Base-by-base conservation (phyloP, 768 basidiomycete species). In the Albatrellus ellisii region DNA sequence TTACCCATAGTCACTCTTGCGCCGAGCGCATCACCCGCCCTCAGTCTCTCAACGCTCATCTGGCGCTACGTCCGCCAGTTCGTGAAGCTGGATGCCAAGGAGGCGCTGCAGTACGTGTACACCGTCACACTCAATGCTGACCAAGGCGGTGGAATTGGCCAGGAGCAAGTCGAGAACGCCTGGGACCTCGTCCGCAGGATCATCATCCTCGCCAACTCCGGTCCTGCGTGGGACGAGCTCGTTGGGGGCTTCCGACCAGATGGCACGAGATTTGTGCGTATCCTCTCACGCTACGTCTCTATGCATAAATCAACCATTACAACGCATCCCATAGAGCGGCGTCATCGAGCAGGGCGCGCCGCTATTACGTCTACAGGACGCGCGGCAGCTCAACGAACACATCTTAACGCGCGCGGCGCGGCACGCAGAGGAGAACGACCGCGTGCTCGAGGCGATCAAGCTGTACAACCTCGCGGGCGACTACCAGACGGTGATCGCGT, bases 11-110 rank as follows among this genome's bases (percentile, higher is more conserved):
- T 89, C 31, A 75, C 79, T 0, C 57, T 84, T 8, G 73, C 82
- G 0, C 73, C 80, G n/a, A 64, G 62, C n/a, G 60, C 66, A 15
- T 77, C 75, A 10, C 81, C 85, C 1, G 77, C 81, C 0, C 64
- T 92, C 35, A 84, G 83, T 56, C 66, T 98, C 17, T 73, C 89
- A 0, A 85, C 87, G 3, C 59, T 97, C 17, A 74, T 91, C 45
- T 91, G 90, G 76, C 83, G 90, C 12, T 97, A 99, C 56, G 77
- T 95, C 33, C 77, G 89, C 26, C 84, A 82, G 46, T 95, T 98
- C 56, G 85, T 84, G 21, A 86, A 82, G 62, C 76, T 88, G 71
- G 94, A 95, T 51, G 84, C 92, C 0, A 81, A 84, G 54, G 87
- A 92, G 53, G 94, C 92, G 0, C 62, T 99, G 39, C 91, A 99